Evolutionary conservation across 768 basidiomycete genomes (phyloP).

Genomic region (Calocybe indica): DNA sequence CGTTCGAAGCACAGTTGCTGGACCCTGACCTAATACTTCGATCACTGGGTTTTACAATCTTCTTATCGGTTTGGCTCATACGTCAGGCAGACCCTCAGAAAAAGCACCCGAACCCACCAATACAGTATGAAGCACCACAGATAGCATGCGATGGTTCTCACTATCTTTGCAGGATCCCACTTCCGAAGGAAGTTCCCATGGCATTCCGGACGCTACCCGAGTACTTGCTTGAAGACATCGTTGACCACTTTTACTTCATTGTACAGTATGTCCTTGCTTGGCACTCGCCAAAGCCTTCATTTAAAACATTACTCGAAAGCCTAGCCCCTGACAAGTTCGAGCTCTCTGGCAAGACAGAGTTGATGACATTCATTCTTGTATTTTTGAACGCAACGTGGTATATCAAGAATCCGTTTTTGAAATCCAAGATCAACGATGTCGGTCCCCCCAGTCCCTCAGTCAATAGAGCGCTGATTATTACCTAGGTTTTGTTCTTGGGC

Average conservation of each 20-base stretch:
- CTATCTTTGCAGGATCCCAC: conserved; percentile 58
- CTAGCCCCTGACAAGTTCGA: conserved; percentile 71
- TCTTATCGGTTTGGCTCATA: conserved; percentile 92
- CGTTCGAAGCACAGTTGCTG: conserved; percentile 79
- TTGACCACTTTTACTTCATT: conserved; percentile 82
- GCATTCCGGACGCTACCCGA: conserved; percentile 88
- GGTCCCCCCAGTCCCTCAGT: conserved; percentile 12
- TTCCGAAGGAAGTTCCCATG: conserved; percentile 81
- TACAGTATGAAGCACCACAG: conserved; percentile 47
- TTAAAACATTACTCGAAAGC: conserved; percentile 13
- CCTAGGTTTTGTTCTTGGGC: conserved; percentile 69
- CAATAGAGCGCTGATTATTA: conserved; percentile 2
- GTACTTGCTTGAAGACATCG: conserved; percentile 89
- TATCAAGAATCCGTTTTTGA: conserved; percentile 98
- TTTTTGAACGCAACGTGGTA: conserved; percentile 95
- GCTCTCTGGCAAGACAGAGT: conserved; percentile 76
- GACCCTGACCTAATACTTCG: conserved; percentile 82
- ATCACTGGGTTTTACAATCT: conserved; percentile 79
- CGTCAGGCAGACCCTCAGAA: conserved; percentile 81
- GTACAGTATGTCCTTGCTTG: conserved; percentile 51
- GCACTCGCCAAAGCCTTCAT: background rate
- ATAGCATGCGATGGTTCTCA: background rate
- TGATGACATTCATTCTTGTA: conserved; percentile 82
- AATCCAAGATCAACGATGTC: conserved; percentile 93
- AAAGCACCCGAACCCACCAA: conserved; percentile 61